Evolutionary conservation across 2,329 filamentous ascomycete genomes (phyloP).

Genomic region (Drechslerella coelobrocha): DNA sequence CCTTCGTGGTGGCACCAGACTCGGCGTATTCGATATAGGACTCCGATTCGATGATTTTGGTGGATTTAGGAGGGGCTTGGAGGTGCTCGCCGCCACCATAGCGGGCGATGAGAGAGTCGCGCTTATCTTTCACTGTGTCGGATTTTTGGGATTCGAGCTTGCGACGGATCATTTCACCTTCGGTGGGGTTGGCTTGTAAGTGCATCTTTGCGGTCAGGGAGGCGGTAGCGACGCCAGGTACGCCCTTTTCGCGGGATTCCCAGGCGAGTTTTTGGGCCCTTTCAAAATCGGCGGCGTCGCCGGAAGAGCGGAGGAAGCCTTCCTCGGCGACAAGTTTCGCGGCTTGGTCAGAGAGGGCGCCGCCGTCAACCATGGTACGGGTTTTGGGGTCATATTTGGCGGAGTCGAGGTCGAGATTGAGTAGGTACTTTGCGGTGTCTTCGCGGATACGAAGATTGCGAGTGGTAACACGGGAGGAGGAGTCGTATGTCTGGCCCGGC

Average conservation of each 20-base stretch:
- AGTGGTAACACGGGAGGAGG: conserved; percentile 79
- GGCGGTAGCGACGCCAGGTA: conserved; percentile 62
- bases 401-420: conserved; percentile 93
- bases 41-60: conserved; percentile 79
- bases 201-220: conserved; percentile 78
- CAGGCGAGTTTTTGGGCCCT: conserved; percentile 88
- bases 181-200: conserved; percentile 94
- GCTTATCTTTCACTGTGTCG: conserved; percentile 66
- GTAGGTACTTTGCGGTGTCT: conserved; percentile 94
- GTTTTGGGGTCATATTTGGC: conserved; percentile 98
- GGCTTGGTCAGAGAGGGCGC: conserved; percentile 78
- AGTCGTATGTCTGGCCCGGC: conserved; percentile 71
- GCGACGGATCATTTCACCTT: conserved; percentile 82
- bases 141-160: conserved; percentile 68
- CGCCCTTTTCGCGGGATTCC: conserved; percentile 84
- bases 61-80: conserved; percentile 66
- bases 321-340: conserved; percentile 88
- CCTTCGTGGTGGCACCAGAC: conserved; percentile 80
- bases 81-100: conserved; percentile 76
- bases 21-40: conserved; percentile 94
- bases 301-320: conserved; percentile 84
- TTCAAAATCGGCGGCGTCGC: conserved; percentile 92
- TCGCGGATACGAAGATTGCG: conserved; percentile 89
- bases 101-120: conserved; percentile 75
- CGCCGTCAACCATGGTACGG: conserved; percentile 80